Conservation (phyloP, 441 rosid genomes). For the Erysimum cheiri region DNA sequence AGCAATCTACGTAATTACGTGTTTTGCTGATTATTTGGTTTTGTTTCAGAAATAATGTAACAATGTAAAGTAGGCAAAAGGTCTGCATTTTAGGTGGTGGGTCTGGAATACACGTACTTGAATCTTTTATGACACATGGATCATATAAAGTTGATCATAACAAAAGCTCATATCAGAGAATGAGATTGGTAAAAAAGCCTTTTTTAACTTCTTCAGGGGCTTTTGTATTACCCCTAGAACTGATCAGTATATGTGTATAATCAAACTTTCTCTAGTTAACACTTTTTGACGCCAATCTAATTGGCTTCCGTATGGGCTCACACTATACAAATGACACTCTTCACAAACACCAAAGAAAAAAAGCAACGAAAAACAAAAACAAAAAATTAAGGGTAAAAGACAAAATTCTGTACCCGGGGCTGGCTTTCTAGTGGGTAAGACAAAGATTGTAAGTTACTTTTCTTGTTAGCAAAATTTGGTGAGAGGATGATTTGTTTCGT, state of each 20-base stretch:
- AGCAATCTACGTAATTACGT: not conserved
- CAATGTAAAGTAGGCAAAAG: constrained; percentile 54
- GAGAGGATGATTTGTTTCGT: not conserved
- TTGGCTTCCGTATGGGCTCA: constrained; percentile 28
- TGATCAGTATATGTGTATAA: constrained; percentile 5
- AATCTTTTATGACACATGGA: constrained; percentile 4
- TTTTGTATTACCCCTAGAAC: constrained; percentile 20
- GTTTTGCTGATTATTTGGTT: not conserved
- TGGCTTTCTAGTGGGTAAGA: constrained; percentile 34
- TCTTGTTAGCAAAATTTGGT: constrained; percentile 45
- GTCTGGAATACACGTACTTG: constrained; percentile 50
- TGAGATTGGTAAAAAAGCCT: constrained; percentile 12
- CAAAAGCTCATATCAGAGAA: constrained; percentile 5
- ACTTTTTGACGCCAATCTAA: constrained; percentile 32
- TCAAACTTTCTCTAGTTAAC: constrained; percentile 16
- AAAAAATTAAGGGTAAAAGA: constrained; percentile 11
- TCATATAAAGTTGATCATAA: not conserved
- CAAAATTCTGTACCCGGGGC: constrained; percentile 35
- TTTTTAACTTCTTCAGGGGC: not conserved
- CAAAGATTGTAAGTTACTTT: constrained; percentile 28
- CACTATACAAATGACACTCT: constrained; percentile 43
- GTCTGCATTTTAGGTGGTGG: constrained; percentile 91
- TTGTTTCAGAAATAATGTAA: not conserved
- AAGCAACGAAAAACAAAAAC: not conserved
- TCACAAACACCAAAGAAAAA: constrained; percentile 17